Evolutionary conservation across 2,329 filamentous ascomycete genomes (phyloP).

Genomic region (Coniella vitis): DNA sequence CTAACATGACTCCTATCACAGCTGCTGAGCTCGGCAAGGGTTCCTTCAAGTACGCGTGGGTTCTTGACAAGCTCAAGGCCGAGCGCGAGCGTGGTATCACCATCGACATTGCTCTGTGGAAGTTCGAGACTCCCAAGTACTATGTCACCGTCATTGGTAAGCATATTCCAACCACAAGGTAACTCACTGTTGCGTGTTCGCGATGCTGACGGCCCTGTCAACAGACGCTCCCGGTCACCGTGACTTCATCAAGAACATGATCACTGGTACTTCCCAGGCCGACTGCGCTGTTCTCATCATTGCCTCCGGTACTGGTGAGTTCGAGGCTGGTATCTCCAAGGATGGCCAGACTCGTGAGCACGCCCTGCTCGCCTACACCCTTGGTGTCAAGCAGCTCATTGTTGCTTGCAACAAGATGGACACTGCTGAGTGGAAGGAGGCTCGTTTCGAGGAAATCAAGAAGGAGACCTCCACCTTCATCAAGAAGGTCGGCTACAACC

Average conservation of each 20-base stretch:
- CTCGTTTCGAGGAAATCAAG: constrained; percentile 97
- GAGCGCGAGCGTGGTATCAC: constrained; percentile 99
- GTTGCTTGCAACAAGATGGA: constrained; percentile 99
- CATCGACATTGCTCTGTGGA: constrained; percentile 99
- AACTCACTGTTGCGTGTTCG: neutral
- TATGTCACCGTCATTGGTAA: constrained; percentile 94
- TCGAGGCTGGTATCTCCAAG: constrained; percentile 99
- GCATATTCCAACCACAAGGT: constrained; percentile 26
- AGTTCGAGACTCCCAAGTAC: constrained; percentile 99
- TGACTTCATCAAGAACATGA: constrained; percentile 99
- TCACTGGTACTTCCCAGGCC: constrained; percentile 99
- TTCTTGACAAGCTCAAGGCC: constrained; percentile 99
- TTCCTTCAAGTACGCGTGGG: constrained; percentile 99
- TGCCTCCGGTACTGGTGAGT: constrained; percentile 99
- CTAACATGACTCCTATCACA: constrained; percentile 28
- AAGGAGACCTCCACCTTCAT: constrained; percentile 99
- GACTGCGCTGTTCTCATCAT: constrained; percentile 99
- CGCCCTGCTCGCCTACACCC: constrained; percentile 99
- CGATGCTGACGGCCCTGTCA: constrained; percentile 17
- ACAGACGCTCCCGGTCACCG: constrained; percentile 95
- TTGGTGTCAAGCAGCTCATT: constrained; percentile 99
- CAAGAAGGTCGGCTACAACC: constrained; percentile 99
- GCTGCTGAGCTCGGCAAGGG: constrained; percentile 98
- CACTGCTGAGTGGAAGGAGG: constrained; percentile 97
- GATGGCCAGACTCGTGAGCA: constrained; percentile 99